Percentiles rank a stretch among this genome's conserved stretches.
Conservation (phyloP, 805 yeast species). For the Grigorovia transvaalensis region DNA sequence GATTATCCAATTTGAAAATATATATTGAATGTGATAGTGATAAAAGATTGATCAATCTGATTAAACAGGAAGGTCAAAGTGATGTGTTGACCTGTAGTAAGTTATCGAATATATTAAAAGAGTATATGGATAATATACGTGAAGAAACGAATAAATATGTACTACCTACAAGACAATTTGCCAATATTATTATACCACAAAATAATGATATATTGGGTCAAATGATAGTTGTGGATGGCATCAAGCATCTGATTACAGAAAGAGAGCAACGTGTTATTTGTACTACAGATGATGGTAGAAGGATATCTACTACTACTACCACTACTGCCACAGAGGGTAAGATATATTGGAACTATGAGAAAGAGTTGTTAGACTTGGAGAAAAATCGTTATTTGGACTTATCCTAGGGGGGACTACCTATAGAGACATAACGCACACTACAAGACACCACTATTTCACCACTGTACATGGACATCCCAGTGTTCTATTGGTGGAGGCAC, state of each 20-base stretch:
- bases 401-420: conserved; percentile 3
- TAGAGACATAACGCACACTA: not conserved
- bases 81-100: not conserved
- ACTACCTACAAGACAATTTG: conserved; percentile 22
- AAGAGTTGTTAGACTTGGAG: conserved; percentile 24
- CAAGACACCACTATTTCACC: not conserved
- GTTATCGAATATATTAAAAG: conserved; percentile 15
- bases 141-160: conserved; percentile 25
- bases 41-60: conserved; percentile 72
- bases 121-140: conserved; percentile 24
- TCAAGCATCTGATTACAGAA: conserved; percentile 19
- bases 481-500: not conserved
- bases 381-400: conserved; percentile 26
- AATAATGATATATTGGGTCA: conserved; percentile 20
- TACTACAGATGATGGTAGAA: not conserved
- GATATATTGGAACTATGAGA: conserved; percentile 21
- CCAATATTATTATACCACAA: conserved; percentile 26
- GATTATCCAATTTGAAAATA: conserved; percentile 51
- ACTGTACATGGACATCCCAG: too few species aligned
- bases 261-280: conserved; percentile 10
- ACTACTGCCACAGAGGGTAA: conserved; percentile 1
- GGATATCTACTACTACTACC: not conserved
- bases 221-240: conserved; percentile 25
- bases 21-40: conserved; percentile 82
- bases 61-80: conserved; percentile 22